Evolutionary conservation across 2,329 filamentous ascomycete species (phyloP).

Genomic region (Hypoxylon sp.): DNA sequence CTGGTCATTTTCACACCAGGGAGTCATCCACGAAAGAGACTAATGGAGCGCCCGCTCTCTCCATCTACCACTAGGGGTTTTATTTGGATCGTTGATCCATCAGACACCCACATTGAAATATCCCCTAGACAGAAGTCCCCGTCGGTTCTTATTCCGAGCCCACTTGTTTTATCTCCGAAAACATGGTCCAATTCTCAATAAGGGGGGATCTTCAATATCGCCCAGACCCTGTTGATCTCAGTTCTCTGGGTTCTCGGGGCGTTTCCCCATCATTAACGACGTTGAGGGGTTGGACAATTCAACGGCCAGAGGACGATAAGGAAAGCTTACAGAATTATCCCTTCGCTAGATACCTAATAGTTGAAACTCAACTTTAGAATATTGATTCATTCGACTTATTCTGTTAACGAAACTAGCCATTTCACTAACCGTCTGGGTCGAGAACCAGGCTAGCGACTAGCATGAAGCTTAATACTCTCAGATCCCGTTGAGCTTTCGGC

Average conservation of each 20-base stretch:
- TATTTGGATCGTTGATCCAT: constrained; percentile 6
- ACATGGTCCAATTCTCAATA: background rate
- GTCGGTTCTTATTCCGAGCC: background rate
- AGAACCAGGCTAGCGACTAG: constrained; percentile 6
- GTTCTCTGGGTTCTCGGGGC: background rate
- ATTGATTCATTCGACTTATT: background rate
- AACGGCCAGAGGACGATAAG: background rate
- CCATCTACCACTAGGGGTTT: background rate
- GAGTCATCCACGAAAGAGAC: background rate
- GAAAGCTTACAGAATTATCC: background rate
- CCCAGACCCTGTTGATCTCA: background rate
- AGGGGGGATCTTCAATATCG: background rate
- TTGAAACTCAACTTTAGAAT: constrained; percentile 11
- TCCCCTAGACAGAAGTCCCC: background rate
- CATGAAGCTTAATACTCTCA: constrained; percentile 19
- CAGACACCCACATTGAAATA: background rate
- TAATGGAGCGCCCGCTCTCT: constrained; percentile 1
- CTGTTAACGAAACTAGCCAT: background rate
- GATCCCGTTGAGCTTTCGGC: background rate
- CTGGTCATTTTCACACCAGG: background rate
- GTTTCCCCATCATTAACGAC: background rate
- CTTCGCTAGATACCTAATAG: background rate
- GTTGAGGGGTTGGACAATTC: background rate
- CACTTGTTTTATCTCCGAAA: background rate
- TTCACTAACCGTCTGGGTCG: background rate